Evolutionary conservation across 768 basidiomycete genomes (phyloP), one percentile per base, ranked within the genome.

Genomic region (Russula sp.): DNA sequence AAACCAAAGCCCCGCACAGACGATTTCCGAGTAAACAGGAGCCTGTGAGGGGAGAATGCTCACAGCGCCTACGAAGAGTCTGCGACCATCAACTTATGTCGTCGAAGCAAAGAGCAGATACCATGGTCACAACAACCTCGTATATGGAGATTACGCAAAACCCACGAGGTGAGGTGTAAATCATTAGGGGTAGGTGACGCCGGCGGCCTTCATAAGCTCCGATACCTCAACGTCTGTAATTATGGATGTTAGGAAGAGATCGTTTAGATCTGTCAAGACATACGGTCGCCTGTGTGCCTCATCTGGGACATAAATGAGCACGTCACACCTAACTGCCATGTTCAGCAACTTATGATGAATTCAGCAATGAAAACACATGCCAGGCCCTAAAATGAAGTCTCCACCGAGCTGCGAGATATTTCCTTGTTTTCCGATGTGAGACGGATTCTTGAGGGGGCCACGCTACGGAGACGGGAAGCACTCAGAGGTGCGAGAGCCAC

Each of bases 251-350:
- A 28, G 26, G 24, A 20, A n/a, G 16, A 42, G 11, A 44, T 34
- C 5, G 2, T 8, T 9, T 26, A 18, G 8, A 13, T 34, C 22
- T 13, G 20, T 22, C 28, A 32, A 57, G 50, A 59, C 67, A 28
- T 49, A 68, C 67, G 67, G 34, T 68, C 67, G 22, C 53, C 67
- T 24, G 67, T 68, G 14, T 68, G 65, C n/a, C 38, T 54, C 67
- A 68, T 68, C 10, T 52, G 60, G 28, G 59, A 65, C 14, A 48
- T 28, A 51, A 60, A 67, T 20, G 60, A 58, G n/a, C 67, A 67
- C 16, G 20, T 48, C 30, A n/a, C 4, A 28, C 66, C 66, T 67
- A n/a, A 51, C 13, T 18, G 14, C 34, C 20, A 20, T 22, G 38
- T 26, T 59, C 30, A 67, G 49, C 32, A 2, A 3, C 20, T 20